Conservation (phyloP, 2,329 filamentous ascomycete genomes). For the Geosmithia putterillii region DNA sequence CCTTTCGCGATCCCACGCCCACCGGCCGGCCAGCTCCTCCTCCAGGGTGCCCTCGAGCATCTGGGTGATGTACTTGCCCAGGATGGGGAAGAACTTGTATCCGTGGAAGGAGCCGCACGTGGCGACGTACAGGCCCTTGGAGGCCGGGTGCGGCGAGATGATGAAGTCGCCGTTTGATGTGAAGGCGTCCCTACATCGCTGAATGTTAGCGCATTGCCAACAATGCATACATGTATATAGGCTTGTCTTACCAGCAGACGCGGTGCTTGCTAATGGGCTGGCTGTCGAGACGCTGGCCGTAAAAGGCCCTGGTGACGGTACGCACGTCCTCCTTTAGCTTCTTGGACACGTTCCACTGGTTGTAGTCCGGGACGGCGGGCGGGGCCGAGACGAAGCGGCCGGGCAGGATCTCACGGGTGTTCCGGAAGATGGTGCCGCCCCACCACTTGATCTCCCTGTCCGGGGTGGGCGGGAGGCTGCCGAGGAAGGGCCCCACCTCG, state of each 20-base stretch:
- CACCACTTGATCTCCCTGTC: conserved; percentile 45
- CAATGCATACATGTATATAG: background rate
- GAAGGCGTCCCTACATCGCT: conserved; percentile 48
- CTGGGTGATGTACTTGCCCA: conserved; percentile 49
- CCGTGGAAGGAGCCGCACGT: conserved; percentile 56
- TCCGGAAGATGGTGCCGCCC: conserved; percentile 47
- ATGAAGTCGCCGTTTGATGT: conserved; percentile 50
- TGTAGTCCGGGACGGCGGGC: conserved; percentile 42
- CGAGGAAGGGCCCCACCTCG: conserved; percentile 36
- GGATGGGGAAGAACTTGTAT: conserved; percentile 55
- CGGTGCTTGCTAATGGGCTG: conserved; percentile 51
- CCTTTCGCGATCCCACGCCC: conserved; percentile 48
- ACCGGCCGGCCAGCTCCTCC: conserved; percentile 29
- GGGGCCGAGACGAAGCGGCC: conserved; percentile 44
- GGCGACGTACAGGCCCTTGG: conserved; percentile 44
- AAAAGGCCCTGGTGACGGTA: conserved; percentile 44
- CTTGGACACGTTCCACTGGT: conserved; percentile 47
- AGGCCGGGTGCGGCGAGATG: conserved; percentile 42
- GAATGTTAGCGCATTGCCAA: background rate
- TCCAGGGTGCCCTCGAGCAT: conserved; percentile 35
- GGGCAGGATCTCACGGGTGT: conserved; percentile 37
- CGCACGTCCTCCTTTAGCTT: conserved; percentile 45
- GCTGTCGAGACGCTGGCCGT: conserved; percentile 38
- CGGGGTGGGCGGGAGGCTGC: conserved; percentile 41
- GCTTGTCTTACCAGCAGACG: conserved; percentile 46